phyloP scores from a whole-genome alignment of 192 early-diverging fungal genomes.

The Coemansia asiatica region DNA sequence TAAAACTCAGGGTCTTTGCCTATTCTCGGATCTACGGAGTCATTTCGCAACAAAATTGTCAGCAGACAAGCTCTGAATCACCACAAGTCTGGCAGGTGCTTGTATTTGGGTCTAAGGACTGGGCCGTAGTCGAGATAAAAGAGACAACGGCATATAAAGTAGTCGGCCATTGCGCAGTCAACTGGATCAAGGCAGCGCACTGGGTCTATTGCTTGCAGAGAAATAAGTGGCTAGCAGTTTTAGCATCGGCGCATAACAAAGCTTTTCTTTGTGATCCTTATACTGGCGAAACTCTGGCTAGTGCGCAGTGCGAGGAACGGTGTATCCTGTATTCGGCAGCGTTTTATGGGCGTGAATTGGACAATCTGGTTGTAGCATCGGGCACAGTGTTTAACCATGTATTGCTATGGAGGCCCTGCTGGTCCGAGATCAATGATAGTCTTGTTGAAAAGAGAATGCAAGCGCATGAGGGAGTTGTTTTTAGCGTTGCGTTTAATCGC shows the following conservation, averaged over 20 bases:
- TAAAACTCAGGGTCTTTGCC: too few relatives aligned
- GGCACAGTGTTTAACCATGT: constrained; percentile 88
- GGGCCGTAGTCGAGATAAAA: constrained; percentile 26
- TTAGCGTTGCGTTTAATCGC: constrained; percentile 67
- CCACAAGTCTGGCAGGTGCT: too few relatives aligned
- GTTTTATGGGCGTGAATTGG: constrained; percentile 60
- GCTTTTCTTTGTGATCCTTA: constrained; percentile 59
- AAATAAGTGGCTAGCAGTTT: constrained; percentile 35
- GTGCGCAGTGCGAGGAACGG: not conserved
- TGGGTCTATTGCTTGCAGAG: constrained; percentile 57
- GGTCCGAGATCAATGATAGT: not conserved
- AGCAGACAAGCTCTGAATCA: too few relatives aligned
- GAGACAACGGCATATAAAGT: constrained; percentile 14
- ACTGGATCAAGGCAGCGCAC: constrained; percentile 80
- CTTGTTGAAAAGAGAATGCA: not conserved
- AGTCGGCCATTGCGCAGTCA: constrained; percentile 47
- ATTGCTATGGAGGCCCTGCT: constrained; percentile 59
- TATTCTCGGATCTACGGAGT: constrained; percentile 54
- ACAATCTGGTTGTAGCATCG: constrained; percentile 60
- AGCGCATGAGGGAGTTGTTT: constrained; percentile 68
- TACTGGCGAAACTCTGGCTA: not conserved
- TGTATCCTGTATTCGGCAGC: constrained; percentile 69
- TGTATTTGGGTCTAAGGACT: constrained; percentile 58
- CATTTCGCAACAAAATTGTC: not conserved
- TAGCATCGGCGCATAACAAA: constrained; percentile 78